phyloP scores from a whole-genome alignment of 2,329 filamentous ascomycete genomes.

The Cercospora brassicicola region DNA sequence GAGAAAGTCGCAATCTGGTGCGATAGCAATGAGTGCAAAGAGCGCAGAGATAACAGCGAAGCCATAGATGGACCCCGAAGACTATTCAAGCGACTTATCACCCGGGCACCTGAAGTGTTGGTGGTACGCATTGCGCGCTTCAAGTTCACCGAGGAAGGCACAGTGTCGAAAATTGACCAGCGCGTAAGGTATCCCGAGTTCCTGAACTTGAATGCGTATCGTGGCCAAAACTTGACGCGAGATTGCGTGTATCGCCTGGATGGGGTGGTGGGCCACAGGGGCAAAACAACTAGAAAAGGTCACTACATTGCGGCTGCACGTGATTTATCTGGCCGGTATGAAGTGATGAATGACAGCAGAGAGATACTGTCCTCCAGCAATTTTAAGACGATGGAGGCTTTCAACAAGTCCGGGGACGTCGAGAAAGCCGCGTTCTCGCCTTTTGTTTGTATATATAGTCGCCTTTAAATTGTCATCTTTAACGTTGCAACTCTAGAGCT shows the following conservation, averaged over 20 bases:
- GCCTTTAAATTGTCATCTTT: not conserved
- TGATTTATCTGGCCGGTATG: not conserved
- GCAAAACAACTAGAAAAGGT: not conserved
- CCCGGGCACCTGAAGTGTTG: not conserved
- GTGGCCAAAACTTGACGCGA: not conserved
- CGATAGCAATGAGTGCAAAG: not conserved
- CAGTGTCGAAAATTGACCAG: not conserved
- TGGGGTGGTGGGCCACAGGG: slow-evolving; percentile 17
- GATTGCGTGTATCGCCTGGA: slow-evolving; percentile 18
- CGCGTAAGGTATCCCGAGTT: slow-evolving; percentile 1
- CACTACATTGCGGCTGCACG: slow-evolving; percentile 17
- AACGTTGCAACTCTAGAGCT: not conserved
- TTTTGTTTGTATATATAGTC: not conserved
- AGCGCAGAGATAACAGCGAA: not conserved
- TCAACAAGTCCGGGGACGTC: not conserved
- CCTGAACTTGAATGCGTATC: slow-evolving; percentile 5
- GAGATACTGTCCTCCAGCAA: not conserved
- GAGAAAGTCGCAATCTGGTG: not conserved
- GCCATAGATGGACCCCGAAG: not conserved
- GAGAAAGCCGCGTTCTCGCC: not conserved
- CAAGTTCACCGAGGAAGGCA: not conserved
- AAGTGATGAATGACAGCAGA: not conserved
- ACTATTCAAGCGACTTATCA: not conserved
- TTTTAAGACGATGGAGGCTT: not conserved
- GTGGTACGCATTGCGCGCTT: slow-evolving; percentile 1